A percentile compares a stretch with the other conserved stretches of the same genome.
phyloP scores from a whole-genome alignment of 495 filamentous ascomycete species.

The Penicillium argentinense region DNA sequence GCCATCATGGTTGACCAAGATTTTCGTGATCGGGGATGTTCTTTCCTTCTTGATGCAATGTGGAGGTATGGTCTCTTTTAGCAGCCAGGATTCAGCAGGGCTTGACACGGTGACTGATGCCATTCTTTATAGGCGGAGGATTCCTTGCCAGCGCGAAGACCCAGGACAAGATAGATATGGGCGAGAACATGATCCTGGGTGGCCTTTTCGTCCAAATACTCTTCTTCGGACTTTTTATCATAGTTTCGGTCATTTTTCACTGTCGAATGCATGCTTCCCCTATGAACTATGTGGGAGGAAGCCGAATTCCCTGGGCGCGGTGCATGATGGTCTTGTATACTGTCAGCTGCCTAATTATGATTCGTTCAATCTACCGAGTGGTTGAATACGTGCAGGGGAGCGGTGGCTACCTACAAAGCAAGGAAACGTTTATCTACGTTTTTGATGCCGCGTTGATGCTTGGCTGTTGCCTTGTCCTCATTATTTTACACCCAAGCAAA shows the following conservation, averaged over 20 bases:
- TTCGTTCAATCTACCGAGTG: slow-evolving; percentile 60
- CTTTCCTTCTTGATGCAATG: slow-evolving; percentile 25
- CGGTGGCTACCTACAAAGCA: slow-evolving; percentile 46
- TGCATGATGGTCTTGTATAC: slow-evolving; percentile 53
- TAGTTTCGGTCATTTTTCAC: slow-evolving; percentile 39
- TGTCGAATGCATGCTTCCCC: slow-evolving; percentile 30
- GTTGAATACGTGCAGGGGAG: slow-evolving; percentile 61
- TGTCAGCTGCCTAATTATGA: slow-evolving; percentile 53
- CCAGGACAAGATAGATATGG: slow-evolving; percentile 28
- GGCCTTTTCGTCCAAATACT: slow-evolving; percentile 45
- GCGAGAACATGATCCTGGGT: slow-evolving; percentile 45
- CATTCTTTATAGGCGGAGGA: slow-evolving; percentile 17
- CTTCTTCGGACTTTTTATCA: slow-evolving; percentile 45
- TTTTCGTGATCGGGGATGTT: slow-evolving; percentile 31
- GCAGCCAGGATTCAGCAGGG: not conserved
- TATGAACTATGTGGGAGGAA: slow-evolving; percentile 8
- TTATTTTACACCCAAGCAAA: slow-evolving; percentile 8
- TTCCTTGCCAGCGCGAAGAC: slow-evolving; percentile 22
- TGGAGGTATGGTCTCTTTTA: slow-evolving; percentile 14
- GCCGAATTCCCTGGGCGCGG: slow-evolving; percentile 42
- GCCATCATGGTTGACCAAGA: slow-evolving; percentile 21
- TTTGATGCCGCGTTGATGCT: slow-evolving; percentile 29
- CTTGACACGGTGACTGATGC: not conserved
- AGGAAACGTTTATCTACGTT: slow-evolving; percentile 60
- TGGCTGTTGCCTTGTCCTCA: slow-evolving; percentile 6